Conservation (phyloP, 352 stramenopile species). For the Pythium scleroteichum region DNA sequence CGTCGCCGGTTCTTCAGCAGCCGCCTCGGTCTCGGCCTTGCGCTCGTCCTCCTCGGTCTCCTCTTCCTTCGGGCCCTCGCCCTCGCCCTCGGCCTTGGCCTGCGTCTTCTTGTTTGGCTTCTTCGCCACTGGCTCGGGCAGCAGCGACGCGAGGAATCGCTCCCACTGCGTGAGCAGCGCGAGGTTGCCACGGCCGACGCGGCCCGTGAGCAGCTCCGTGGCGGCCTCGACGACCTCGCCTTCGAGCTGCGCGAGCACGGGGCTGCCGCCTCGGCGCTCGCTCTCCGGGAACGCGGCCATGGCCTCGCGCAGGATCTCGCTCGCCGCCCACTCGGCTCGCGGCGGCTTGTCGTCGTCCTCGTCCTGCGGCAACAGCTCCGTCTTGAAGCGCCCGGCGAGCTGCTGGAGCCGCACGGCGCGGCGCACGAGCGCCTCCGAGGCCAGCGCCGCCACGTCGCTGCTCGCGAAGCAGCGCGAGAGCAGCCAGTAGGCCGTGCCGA, state of each 20-base stretch:
- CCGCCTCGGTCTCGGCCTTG: not conserved
- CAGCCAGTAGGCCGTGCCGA: slow-evolving; percentile 60
- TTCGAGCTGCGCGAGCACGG: slow-evolving; percentile 39
- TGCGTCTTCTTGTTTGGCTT: not conserved
- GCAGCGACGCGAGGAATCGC: slow-evolving; percentile 31
- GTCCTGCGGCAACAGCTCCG: slow-evolving; percentile 41
- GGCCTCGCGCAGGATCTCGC: slow-evolving; percentile 11
- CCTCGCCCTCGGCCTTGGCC: not conserved
- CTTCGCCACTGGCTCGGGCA: not conserved
- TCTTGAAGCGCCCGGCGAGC: slow-evolving; percentile 34
- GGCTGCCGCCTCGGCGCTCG: not conserved
- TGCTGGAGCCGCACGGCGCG: slow-evolving; percentile 46
- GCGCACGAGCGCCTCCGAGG: slow-evolving; percentile 25
- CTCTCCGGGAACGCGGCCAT: slow-evolving; percentile 1
- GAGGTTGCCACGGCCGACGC: slow-evolving; percentile 36
- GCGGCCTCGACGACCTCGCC: slow-evolving; percentile 64
- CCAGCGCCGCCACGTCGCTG: slow-evolving; percentile 37
- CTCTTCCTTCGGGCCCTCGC: not conserved
- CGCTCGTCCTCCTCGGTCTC: not conserved
- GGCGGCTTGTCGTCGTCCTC: slow-evolving; percentile 14
- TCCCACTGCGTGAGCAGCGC: slow-evolving; percentile 44
- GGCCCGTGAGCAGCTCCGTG: slow-evolving; percentile 66
- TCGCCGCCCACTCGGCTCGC: slow-evolving; percentile 2
- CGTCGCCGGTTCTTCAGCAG: not conserved
- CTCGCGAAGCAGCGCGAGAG: slow-evolving; percentile 52